A percentile compares a stretch with the other conserved stretches of the same genome.
These are phyloP conservation scores for Sorghum bicolor DNA, from an alignment of 176 grass and related monocot genomes.

Conservation along the genomic window DNA sequence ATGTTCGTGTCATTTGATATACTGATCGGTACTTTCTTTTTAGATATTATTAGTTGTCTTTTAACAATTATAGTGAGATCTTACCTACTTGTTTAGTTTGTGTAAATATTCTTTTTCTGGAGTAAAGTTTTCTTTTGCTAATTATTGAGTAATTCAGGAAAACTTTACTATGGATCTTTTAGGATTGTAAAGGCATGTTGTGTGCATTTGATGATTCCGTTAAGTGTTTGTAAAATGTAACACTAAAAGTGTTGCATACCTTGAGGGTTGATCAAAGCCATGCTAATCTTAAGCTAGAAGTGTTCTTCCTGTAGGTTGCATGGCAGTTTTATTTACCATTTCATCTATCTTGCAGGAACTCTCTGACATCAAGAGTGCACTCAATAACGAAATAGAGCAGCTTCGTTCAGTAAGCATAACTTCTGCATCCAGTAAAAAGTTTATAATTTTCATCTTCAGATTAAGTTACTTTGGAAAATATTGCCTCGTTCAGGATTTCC, in stretches of 20 bases:
- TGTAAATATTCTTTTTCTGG: background rate
- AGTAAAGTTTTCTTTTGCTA: background rate
- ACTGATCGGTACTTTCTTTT: background rate
- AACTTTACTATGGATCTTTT: background rate
- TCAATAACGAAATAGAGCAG: slow-evolving; percentile 75
- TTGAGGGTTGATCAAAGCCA: background rate
- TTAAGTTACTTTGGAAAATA: slow-evolving; percentile 15
- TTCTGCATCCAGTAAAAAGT: slow-evolving; percentile 1
- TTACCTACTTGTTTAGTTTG: background rate
- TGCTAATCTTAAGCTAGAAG: background rate
- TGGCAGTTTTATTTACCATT: slow-evolving; percentile 25
- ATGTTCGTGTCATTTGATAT: background rate
- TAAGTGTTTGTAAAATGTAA: background rate
- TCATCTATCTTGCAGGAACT: slow-evolving; percentile 67
- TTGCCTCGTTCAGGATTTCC: slow-evolving; percentile 61
- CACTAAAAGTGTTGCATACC: background rate
- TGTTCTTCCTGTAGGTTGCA: background rate
- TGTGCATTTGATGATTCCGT: background rate
- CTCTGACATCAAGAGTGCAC: slow-evolving; percentile 71
- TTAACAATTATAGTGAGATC: background rate
- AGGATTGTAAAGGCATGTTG: background rate
- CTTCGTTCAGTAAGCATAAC: slow-evolving; percentile 65
- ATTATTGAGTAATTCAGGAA: background rate
- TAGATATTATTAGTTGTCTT: background rate
- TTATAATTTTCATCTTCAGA: background rate